Evolutionary conservation across 2,329 filamentous ascomycete genomes (phyloP).

Genomic region (Scleromitrula shiraiana): DNA sequence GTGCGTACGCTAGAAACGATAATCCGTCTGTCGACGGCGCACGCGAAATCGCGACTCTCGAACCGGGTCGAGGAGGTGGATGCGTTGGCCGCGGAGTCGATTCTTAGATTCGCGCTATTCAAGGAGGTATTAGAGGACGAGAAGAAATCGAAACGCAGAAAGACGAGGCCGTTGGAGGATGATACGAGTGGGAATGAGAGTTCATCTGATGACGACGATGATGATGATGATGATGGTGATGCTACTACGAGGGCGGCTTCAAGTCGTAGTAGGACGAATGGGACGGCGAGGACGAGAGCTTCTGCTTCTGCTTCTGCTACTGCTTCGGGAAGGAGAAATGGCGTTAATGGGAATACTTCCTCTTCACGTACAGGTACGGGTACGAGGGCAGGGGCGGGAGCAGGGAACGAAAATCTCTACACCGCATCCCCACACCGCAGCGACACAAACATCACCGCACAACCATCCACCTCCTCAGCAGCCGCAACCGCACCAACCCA

Average conservation of each 20-base stretch:
- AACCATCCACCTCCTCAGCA: neutral
- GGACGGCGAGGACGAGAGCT: conserved; percentile 29
- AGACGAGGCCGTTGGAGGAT: conserved; percentile 50
- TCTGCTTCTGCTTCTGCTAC: conserved; percentile 11
- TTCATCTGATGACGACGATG: conserved; percentile 36
- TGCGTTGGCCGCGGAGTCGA: conserved; percentile 77
- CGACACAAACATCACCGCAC: neutral
- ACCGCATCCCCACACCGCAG: conserved; percentile 11
- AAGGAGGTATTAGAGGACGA: conserved; percentile 82
- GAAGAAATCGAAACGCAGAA: conserved; percentile 75
- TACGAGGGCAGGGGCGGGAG: conserved; percentile 18
- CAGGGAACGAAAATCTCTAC: conserved; percentile 35
- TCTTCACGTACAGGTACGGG: no score
- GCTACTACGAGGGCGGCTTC: conserved; percentile 21
- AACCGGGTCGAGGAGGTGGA: conserved; percentile 85
- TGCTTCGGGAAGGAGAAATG: conserved; percentile 29
- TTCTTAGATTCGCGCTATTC: conserved; percentile 91
- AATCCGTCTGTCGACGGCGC: conserved; percentile 94
- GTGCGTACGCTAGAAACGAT: conserved; percentile 95
- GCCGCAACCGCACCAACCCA: conserved; percentile 14
- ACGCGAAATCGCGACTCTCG: conserved; percentile 86
- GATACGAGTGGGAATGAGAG: conserved; percentile 56
- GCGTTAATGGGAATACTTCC: conserved; percentile 18
- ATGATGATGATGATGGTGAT: conserved; percentile 22
- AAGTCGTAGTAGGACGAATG: conserved; percentile 28